Evolutionary conservation across 2,329 filamentous ascomycete species (phyloP).

Genomic region (Phaeosphaeriaceae sp.): DNA sequence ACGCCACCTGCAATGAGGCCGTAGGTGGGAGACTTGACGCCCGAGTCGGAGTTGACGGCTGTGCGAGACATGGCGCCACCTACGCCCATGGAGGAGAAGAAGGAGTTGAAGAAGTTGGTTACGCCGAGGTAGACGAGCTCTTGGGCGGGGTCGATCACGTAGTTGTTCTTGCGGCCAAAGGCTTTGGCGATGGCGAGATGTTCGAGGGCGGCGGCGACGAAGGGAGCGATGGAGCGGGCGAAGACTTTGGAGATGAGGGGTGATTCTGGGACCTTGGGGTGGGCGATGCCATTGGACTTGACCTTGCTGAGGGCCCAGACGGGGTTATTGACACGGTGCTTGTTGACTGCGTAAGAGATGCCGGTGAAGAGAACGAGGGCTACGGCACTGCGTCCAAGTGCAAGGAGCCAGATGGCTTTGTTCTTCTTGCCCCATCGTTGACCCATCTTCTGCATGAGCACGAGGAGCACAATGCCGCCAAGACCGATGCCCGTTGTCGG

Average conservation of each 20-base stretch:
- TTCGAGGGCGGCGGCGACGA: slow-evolving; percentile 67
- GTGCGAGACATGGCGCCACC: slow-evolving; percentile 73
- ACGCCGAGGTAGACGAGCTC: slow-evolving; percentile 70
- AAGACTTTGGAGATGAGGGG: slow-evolving; percentile 62
- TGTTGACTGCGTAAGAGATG: slow-evolving; percentile 69
- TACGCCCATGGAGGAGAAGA: slow-evolving; percentile 70
- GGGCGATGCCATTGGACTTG: slow-evolving; percentile 61
- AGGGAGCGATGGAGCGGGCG: slow-evolving; percentile 64
- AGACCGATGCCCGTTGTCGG: slow-evolving; percentile 67
- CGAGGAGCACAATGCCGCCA: slow-evolving; percentile 63
- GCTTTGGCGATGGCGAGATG: slow-evolving; percentile 70
- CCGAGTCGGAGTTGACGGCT: slow-evolving; percentile 70
- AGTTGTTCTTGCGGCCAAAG: slow-evolving; percentile 68
- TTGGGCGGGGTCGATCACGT: slow-evolving; percentile 69
- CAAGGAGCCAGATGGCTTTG: slow-evolving; percentile 64
- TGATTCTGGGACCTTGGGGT: slow-evolving; percentile 57
- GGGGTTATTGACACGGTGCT: slow-evolving; percentile 52
- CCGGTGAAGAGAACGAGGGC: slow-evolving; percentile 68
- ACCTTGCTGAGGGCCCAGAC: slow-evolving; percentile 68
- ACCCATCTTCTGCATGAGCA: slow-evolving; percentile 64
- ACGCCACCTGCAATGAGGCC: slow-evolving; percentile 67
- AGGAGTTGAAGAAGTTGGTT: slow-evolving; percentile 69
- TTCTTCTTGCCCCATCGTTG: slow-evolving; percentile 66
- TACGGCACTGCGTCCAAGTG: slow-evolving; percentile 67
- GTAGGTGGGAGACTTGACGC: slow-evolving; percentile 67